A percentile compares a stretch with the other conserved stretches of the same genome.
Evolutionary conservation across 768 basidiomycete species (phyloP).

Genomic region (Hericium coralloides): DNA sequence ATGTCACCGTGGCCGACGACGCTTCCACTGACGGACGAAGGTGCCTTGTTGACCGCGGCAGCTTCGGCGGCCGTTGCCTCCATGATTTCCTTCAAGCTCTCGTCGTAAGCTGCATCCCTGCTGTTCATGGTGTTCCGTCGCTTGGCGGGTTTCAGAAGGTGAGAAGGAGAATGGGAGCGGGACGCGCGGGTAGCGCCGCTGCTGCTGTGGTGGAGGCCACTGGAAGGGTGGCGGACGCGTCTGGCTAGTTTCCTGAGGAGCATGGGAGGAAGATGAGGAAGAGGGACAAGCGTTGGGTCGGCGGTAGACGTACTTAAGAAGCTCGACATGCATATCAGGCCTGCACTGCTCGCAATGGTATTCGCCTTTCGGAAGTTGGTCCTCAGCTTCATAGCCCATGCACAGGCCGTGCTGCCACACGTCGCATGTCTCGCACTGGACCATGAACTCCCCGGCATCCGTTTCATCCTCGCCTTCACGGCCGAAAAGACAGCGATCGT

Average conservation of each 20-base stretch:
- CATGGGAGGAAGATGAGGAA: slow-evolving; percentile 6
- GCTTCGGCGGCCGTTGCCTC: slow-evolving; percentile 69
- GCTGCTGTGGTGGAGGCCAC: slow-evolving; percentile 24
- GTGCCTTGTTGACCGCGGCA: slow-evolving; percentile 36
- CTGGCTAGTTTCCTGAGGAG: slow-evolving; percentile 54
- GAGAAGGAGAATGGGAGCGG: slow-evolving; percentile 65
- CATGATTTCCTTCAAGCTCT: slow-evolving; percentile 67
- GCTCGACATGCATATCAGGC: slow-evolving; percentile 76
- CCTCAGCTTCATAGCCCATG: slow-evolving; percentile 83
- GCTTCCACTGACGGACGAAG: slow-evolving; percentile 23
- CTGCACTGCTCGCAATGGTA: slow-evolving; percentile 94
- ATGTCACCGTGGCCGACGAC: slow-evolving; percentile 30
- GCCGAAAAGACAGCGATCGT: slow-evolving; percentile 4
- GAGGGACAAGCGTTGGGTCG: slow-evolving; percentile 12
- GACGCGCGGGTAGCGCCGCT: slow-evolving; percentile 43
- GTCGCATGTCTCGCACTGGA: slow-evolving; percentile 93
- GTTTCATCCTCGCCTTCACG: slow-evolving; percentile 55
- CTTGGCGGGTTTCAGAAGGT: slow-evolving; percentile 58
- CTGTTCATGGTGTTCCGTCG: slow-evolving; percentile 97
- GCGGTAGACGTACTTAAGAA: slow-evolving; percentile 56
- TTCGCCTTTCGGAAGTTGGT: slow-evolving; percentile 62
- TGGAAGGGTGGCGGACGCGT: slow-evolving; percentile 52
- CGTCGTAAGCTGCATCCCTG: slow-evolving; percentile 88
- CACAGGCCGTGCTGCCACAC: slow-evolving; percentile 98
- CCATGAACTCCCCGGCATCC: slow-evolving; percentile 92